Base-by-base conservation (phyloP, 2,329 filamentous ascomycete genomes). In the Aspergillus chevalieri region DNA sequence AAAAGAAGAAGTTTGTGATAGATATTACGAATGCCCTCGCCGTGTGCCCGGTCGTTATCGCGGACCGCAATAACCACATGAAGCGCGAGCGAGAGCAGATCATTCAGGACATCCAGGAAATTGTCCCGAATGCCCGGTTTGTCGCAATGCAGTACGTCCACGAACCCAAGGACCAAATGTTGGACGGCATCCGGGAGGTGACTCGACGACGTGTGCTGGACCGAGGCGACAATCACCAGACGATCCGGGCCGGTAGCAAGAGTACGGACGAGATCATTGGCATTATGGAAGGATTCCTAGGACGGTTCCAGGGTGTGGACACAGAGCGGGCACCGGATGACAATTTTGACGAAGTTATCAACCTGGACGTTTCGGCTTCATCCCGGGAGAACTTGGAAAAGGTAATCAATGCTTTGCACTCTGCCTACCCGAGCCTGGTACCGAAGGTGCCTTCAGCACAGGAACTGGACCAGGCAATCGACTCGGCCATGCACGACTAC, bases 221-320 rank as follows among this genome's bases (percentile, higher is more conserved):
- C 5, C 86, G 93, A 19, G 93, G 93, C 12, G 90, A 98, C 68
- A 97, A 97, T 63, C 93, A 98, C 67, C 93, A 98, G 71, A 98
- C 93, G 0, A 97, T 98, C 52, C 90, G 93, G 62, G 91, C 92
- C 9, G 77, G 74, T n/a, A 86, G 82, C 43, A 86, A 87, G 49
- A 81, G 86, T 42, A 71, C 77, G 43, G 73, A 78, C 15, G 92
- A 95, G 67, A 88, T 93, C 48, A 76, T 93, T 43, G 81, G 82
- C 4, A 95, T 98, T 59, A 97, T 98, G 93, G 88, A 96, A 59
- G 89, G 89, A 3, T 98, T 98, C 70, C 78, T 98, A 57, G 70
- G 81, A 10, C 83, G 93, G 33, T 97, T 95, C 65, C 87, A 98
- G 71, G 81, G 85, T 17, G 78, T 90, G 51, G 80, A 91, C 56